phyloP scores from a whole-genome alignment of 108 stramenopile species.

The Aurantiochytrium sp. region DNA sequence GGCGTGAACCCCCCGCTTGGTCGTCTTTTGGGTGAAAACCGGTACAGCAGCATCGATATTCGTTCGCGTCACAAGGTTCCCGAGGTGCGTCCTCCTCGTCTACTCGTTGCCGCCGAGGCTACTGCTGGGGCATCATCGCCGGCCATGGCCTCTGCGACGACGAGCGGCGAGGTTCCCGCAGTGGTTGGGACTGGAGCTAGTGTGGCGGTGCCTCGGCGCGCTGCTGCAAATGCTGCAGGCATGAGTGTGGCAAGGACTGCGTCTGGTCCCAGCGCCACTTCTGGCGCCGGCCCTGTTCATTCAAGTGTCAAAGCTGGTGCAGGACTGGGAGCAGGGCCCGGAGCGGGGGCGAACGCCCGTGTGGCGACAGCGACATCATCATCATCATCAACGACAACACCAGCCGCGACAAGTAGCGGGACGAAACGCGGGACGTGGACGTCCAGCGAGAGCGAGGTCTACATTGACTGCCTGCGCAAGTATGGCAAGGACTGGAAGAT shows the following conservation, averaged over 20 bases:
- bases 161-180: neutral
- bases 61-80: neutral
- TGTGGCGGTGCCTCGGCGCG: no score
- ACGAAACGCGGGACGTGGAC: constrained; percentile 10
- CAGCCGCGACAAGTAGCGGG: neutral
- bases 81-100: neutral
- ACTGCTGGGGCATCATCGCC: neutral
- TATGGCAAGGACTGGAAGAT: constrained; percentile 17
- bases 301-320: no score
- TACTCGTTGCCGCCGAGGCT: neutral
- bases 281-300: no score
- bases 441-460: neutral
- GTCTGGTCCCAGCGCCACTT: no score
- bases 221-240: no score
- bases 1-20: neutral
- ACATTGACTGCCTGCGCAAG: neutral
- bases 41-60: neutral
- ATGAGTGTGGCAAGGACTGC: no score
- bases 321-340: no score
- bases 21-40: neutral
- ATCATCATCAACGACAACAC: neutral
- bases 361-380: neutral
- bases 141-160: neutral
- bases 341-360: no score
- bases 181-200: no score